These are phyloP conservation scores for Citropsis articulata DNA, from an alignment of 345 rosid genomes.

Conservation along the genomic window DNA sequence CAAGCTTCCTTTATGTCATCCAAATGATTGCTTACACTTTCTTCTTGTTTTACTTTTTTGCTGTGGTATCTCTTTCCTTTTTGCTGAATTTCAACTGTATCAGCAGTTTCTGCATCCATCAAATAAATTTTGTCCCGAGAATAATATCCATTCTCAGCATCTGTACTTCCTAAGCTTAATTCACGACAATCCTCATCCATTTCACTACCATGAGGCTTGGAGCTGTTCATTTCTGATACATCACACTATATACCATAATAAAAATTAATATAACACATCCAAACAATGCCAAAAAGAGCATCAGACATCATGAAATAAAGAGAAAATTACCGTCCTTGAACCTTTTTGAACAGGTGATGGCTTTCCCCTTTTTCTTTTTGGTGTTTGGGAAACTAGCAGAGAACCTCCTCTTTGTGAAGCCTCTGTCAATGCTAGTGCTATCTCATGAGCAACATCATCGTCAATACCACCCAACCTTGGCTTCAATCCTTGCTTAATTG, in stretches of 20 bases:
- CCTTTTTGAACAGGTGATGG: conserved; percentile 45
- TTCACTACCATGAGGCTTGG: conserved; percentile 59
- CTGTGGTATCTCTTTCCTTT: conserved; percentile 44
- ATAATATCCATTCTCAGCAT: conserved; percentile 54
- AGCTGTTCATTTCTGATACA: conserved; percentile 59
- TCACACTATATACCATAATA: conserved; percentile 41
- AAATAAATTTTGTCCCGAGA: conserved; percentile 36
- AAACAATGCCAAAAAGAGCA: background rate
- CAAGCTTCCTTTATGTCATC: conserved; percentile 76
- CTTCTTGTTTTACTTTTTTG: conserved; percentile 45
- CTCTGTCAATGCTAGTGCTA: conserved; percentile 70
- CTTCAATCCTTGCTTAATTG: conserved; percentile 51
- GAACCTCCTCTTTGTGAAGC: conserved; percentile 75
- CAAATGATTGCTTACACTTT: conserved; percentile 29
- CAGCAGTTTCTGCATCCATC: conserved; percentile 40
- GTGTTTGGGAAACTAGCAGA: conserved; percentile 54
- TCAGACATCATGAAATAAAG: conserved; percentile 15
- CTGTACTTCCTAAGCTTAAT: conserved; percentile 76
- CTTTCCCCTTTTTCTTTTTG: conserved; percentile 48
- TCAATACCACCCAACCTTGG: conserved; percentile 46
- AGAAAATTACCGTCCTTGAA: conserved; percentile 49
- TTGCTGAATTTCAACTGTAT: conserved; percentile 31
- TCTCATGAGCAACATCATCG: conserved; percentile 78
- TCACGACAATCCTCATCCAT: conserved; percentile 64
- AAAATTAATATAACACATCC: conserved; percentile 26